These are phyloP conservation scores for Chlamydomonas asymmetrica DNA, from an alignment of 139 green algal species.

Conservation along the genomic window DNA sequence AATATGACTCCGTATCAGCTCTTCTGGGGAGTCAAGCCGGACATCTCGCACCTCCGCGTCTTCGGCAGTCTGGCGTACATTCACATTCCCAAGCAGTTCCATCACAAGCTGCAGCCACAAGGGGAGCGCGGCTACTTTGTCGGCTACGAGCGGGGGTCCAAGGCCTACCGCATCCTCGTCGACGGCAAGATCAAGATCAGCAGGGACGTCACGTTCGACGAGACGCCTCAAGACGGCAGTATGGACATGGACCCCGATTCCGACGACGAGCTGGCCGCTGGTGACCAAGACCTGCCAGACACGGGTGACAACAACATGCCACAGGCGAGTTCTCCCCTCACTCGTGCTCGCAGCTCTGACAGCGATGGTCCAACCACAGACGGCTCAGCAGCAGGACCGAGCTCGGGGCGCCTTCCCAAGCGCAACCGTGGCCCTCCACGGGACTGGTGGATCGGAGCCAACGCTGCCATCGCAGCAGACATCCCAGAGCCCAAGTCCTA, in stretches of 20 bases:
- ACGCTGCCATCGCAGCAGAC: not conserved
- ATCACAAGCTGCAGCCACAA: constrained; percentile 23
- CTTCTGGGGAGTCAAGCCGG: constrained; percentile 18
- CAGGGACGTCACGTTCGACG: constrained; percentile 29
- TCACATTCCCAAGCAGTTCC: constrained; percentile 6
- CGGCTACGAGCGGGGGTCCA: constrained; percentile 15
- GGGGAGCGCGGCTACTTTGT: constrained; percentile 11
- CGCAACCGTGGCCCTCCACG: not conserved
- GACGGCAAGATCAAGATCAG: constrained; percentile 6
- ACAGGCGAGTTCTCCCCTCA: not conserved
- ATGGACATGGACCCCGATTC: no score
- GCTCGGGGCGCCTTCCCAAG: not conserved
- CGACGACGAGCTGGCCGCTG: not conserved
- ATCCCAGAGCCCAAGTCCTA: not conserved
- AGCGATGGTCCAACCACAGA: not conserved
- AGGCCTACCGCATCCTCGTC: constrained; percentile 31
- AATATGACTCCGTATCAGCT: constrained; percentile 30
- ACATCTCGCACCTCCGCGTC: constrained; percentile 22
- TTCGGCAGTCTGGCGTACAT: constrained; percentile 24
- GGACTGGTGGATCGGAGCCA: not conserved
- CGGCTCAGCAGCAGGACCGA: no score
- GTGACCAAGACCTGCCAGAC: not conserved
- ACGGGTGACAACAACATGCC: not conserved
- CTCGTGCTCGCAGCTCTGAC: not conserved
- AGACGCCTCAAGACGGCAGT: no score